Evolutionary conservation across 106 monocot genomes (phyloP), one percentile per base, ranked within the genome.

Genomic region (Acorus calamus): DNA sequence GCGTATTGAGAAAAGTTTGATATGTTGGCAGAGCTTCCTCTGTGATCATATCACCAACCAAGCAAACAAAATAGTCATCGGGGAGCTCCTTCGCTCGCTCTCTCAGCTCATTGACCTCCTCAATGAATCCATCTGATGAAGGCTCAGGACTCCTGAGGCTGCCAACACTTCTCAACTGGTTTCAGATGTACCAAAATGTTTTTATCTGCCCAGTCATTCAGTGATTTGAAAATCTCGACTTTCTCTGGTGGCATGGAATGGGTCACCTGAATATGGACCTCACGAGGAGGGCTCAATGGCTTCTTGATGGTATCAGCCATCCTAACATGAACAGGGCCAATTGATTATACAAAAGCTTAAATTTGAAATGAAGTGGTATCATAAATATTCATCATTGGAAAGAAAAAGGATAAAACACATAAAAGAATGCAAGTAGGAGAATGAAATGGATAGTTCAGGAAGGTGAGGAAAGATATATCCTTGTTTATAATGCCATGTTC

Each of bases 101-200:
- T 44, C 76, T 72, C 28, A 84, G 59, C 50, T 84, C 83, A 44
- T 73, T 76, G 4, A 84, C 44, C 61, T 84, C 79, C 13, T 75
- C 79, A 61, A 73, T 8, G 51, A 79, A 84, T 45, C 57, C 76
- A 3, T 84, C 79, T 7, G 79, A 71, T 2, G 83, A 72, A 55
- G 74, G 79, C 3, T 76, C 76, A 0, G 83, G 83, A 13, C 55
- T 84, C 83, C 61, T 84, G 83, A 14, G 83, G 83, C 62, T 84
- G 83, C 83, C 83, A 84, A 56, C 83, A 79, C 60, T 79, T 84
- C 72, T 84, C 83, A 11, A 84, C 83, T 9, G 83, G 83, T 61
- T 84, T 84, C 47, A 84, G 61, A 63, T 68, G 72, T 3, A 71
- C 58, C 62, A 84, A 64, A 42, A 84, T 69, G 49, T 75, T 84